Base-by-base conservation (phyloP, 306 rosid species). In the Rubus idaeus region DNA sequence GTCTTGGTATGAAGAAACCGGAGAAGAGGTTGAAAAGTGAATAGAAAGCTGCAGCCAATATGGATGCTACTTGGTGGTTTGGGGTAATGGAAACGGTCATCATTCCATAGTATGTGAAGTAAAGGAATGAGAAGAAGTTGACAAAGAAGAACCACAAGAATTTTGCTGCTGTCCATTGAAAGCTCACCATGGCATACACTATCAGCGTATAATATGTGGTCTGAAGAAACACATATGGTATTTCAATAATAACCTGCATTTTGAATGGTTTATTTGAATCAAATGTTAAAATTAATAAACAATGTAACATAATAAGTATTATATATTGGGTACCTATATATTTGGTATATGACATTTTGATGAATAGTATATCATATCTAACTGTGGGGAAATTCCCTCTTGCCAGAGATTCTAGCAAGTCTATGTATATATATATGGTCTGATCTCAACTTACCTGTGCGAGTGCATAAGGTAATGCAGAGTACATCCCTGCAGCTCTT, bases 61-160 rank as follows among this genome's bases (percentile, higher is more conserved):
- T 89, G 42, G 97, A 83, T 37, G 99, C 99, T 17, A 92, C 92
- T 87, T 95, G 97, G 77, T 90, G 97, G 87, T 95, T 95, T 80
- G 99, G 99, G 1, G 98, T 95, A 83, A 95, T 82, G 68, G 99
- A 89, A 53, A 95, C 93, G 1, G 99, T 92, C 99, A 95, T 95
- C 99, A 95, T 95, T 5, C 99, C 99, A 17, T 95, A 95, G 70
- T 88, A 95, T 64, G 99, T 95, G 93, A 90, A 95, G 88, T 95
- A 95, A 66, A 92, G 85, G 94, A 95, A 95, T 58, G 99, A 89
- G 88, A 92, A 88, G 89, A 89, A 95, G 84, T 85, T 82, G 83
- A 95, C 82, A 44, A 90, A 89, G 90, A 89, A 86, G 83, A 95
- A 95, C 99, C 97, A 95, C 30, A 95, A 88, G 92, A 95, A 95